Percentiles rank a stretch among this genome's conserved stretches.
Evolutionary conservation across 257 asterid genomes (phyloP).

Genomic region (Solanum sejunctum): DNA sequence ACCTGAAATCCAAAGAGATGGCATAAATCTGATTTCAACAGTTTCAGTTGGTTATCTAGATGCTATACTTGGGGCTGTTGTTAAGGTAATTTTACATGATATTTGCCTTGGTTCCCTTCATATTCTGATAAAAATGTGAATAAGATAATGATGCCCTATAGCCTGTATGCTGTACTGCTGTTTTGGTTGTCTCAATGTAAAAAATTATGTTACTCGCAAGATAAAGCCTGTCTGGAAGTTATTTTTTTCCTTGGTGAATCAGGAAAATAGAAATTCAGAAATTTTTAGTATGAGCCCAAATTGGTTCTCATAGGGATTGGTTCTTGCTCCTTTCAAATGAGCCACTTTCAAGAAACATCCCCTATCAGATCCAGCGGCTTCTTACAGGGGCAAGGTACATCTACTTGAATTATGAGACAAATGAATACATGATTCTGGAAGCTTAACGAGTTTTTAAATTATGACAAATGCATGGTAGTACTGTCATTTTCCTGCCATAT

Average conservation of each 20-base stretch:
- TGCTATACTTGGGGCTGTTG: constrained; percentile 77
- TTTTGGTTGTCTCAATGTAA: background rate
- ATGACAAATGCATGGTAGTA: background rate
- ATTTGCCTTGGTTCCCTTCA: background rate
- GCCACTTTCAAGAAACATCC: background rate
- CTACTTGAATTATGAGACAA: background rate
- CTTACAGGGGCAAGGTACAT: background rate
- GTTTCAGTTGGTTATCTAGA: constrained; percentile 78
- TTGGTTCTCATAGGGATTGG: background rate
- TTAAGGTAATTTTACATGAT: constrained; percentile 31
- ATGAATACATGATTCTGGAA: background rate
- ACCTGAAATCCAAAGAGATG: constrained; percentile 95
- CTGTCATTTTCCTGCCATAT: background rate
- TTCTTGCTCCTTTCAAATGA: background rate
- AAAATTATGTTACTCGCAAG: background rate
- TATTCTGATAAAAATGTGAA: background rate
- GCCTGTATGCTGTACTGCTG: background rate
- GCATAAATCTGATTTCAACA: constrained; percentile 74
- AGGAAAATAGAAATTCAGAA: background rate
- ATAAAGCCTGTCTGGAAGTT: background rate
- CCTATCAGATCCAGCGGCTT: background rate
- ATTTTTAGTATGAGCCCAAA: background rate
- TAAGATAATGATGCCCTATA: background rate
- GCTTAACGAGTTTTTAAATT: background rate
- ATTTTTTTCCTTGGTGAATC: background rate